phyloP scores from a whole-genome alignment of 495 filamentous ascomycete genomes.

The Saxophila tyrrhenica region DNA sequence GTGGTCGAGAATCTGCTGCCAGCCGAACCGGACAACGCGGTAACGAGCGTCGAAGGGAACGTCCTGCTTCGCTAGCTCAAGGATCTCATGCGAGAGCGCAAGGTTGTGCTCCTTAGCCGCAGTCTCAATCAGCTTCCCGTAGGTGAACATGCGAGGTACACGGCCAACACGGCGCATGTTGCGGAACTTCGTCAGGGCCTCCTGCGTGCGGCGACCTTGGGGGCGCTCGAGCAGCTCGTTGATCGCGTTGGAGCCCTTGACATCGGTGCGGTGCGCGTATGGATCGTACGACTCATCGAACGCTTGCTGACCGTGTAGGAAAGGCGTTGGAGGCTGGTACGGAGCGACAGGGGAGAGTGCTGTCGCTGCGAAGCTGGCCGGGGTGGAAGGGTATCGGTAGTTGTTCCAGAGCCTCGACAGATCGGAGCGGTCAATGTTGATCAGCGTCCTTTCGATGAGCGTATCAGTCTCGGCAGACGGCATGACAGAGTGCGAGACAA shows the following conservation, averaged over 20 bases:
- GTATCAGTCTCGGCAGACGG: constrained; percentile 41
- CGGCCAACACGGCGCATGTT: constrained; percentile 88
- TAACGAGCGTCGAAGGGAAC: constrained; percentile 74
- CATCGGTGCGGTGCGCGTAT: constrained; percentile 78
- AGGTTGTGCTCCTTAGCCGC: constrained; percentile 67
- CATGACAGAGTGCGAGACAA: constrained; percentile 37
- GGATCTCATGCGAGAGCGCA: constrained; percentile 73
- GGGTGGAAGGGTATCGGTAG: constrained; percentile 35
- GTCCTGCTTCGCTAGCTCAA: constrained; percentile 75
- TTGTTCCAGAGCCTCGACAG: constrained; percentile 48
- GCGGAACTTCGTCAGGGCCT: constrained; percentile 69
- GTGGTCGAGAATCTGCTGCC: constrained; percentile 86
- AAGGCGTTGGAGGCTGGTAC: constrained; percentile 20
- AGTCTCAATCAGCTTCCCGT: constrained; percentile 84
- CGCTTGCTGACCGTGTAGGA: constrained; percentile 25
- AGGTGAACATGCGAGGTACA: constrained; percentile 89
- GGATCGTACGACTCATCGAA: constrained; percentile 78
- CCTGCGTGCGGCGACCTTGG: constrained; percentile 58
- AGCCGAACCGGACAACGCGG: constrained; percentile 78
- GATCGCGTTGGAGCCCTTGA: constrained; percentile 81
- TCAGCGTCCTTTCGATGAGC: constrained; percentile 48
- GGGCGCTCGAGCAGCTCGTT: constrained; percentile 72
- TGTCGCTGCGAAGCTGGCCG: constrained; percentile 23
- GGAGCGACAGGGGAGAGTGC: constrained; percentile 31
- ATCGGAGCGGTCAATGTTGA: constrained; percentile 44